These are phyloP conservation scores for Komagataea norvegica DNA, from an alignment of 1,139 yeast genomes.

Conservation along the genomic window DNA sequence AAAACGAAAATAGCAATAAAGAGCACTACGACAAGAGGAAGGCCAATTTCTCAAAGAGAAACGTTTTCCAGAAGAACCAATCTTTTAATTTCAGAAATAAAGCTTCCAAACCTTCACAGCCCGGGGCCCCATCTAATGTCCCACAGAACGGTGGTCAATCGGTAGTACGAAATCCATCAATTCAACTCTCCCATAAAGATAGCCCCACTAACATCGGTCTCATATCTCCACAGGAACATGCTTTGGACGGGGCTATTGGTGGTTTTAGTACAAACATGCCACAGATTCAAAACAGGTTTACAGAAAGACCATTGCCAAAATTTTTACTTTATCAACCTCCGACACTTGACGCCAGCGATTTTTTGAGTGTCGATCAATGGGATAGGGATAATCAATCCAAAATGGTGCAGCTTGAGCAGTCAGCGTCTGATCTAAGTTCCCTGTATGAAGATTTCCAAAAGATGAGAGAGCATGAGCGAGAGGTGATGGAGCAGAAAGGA, in stretches of 20 bases:
- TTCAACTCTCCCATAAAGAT: too few relatives aligned
- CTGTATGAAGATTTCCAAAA: conserved; percentile 59
- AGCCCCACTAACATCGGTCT: not conserved
- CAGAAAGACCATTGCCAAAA: conserved; percentile 29
- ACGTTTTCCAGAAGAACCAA: conserved; percentile 10
- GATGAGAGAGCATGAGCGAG: conserved; percentile 73
- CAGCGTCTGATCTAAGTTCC: conserved; percentile 41
- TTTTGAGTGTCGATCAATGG: conserved; percentile 42
- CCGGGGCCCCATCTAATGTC: not conserved
- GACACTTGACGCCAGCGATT: conserved; percentile 25
- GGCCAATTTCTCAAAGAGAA: conserved; percentile 7
- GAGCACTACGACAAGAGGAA: conserved; percentile 1
- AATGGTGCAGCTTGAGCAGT: conserved; percentile 40
- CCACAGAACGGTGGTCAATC: not conserved
- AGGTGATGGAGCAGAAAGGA: conserved; percentile 74
- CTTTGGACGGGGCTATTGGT: conserved; percentile 8
- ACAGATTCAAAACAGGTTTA: not conserved
- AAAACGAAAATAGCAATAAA: not conserved
- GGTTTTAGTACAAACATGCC: conserved; percentile 1
- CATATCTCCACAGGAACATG: conserved; percentile 5
- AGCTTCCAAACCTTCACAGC: not conserved
- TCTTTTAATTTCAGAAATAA: conserved; percentile 8
- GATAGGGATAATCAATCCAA: conserved; percentile 50
- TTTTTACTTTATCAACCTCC: conserved; percentile 34
- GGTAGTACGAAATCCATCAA: too few relatives aligned